Base-by-base conservation (phyloP, 1,284 basidiomycete genomes). In the Ceratobasidium sp. region DNA sequence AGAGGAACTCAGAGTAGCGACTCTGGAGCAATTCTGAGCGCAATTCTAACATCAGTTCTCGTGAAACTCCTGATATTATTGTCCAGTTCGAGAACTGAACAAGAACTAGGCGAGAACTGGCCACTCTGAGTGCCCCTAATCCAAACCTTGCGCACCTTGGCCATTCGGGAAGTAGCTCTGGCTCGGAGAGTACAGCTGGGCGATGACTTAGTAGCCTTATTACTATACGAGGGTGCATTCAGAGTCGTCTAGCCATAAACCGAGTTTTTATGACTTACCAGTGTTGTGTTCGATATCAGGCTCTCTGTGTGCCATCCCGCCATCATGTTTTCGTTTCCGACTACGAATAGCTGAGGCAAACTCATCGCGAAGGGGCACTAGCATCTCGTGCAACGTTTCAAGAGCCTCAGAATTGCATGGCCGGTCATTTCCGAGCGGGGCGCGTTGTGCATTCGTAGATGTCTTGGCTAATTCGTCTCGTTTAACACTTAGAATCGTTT, bases 281-380 rank as follows among this genome's bases (percentile, higher is more conserved):
- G 65, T 66, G 10, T 50, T 50, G 26, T 66, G 44, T 12, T 12
- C 5, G 38, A 6, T 61, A 15, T 38, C 13, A 3, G 54, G 20
- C 4, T 56, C 54, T 4, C 54, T 23, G 26, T 2, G 56, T 7
- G 62, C 38, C 0, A 86, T 15, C 5, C 17, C 28, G 12, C 52
- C 26, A 28, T 54, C 57, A 13, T 54, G 68, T 28, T 70, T 70
- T 28, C 54, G 68, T 15, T n/a, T 48, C 15, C 50, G 50, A 4
- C 33, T 28, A 6, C 38, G 33, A 64, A 20, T 70, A n/a, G 52
- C 68, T 3, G 10, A 7, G 6, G 15, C 40, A 44, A 70, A 70
- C 3, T 66, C 73, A 26, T 7, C 17, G 15, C 13, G 28, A 3
- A 75, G 28, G 23, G 61, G 61, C 2, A 17, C 15, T 15, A 75